Base-by-base conservation (phyloP, 2,329 filamentous ascomycete species). In the Nigrospora osmanthi region DNA sequence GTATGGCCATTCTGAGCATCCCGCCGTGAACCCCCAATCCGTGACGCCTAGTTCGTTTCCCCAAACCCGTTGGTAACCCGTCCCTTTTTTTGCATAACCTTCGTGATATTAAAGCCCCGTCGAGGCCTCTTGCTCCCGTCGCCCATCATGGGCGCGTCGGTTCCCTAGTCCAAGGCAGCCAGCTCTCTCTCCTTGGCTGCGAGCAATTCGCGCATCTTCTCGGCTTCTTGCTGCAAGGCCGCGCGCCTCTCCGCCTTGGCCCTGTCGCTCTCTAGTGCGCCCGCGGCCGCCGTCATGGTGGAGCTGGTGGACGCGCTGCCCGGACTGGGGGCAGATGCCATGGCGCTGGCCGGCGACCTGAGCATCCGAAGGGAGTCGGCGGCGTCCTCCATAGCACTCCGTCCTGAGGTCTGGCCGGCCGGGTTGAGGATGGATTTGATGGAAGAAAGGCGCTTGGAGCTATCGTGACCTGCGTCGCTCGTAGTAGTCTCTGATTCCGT, bases 401-500 rank as follows among this genome's bases (percentile, higher is more conserved):
- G 54, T 43, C 52, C 51, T 35, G 47, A 45, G 36, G 48, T 56
- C 39, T 53, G 51, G 4, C 50, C 45, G 6, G 62, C 57, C 3
- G 80, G 80, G 50, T 89, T 89, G 12, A 90, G 66, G 38, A 89
- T 83, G 6, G 85, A 86, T 52, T 83, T 86, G 49, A 89, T 89
- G 3, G 84, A 87, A 15, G 82, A 87, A 4, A 89, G 65, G 13
- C 85, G 79, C 58, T 85, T 75, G 36, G 78, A 65, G 34, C 65
- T 66, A 23, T 79, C 72, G 19, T 69, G 64, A 2, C 66, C 65
- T n/a, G 57, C 54, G 34, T 71, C 67, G 31, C 59, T 55, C 9
- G 52, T 55, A 16, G 61, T 57, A n/a, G 59, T 57, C 34, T 80
- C 77, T 16, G 70, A 72, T 44, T 83, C 78, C 1, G 74, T 68